Evolutionary conservation across 2,329 filamentous ascomycete species (phyloP), one percentile per base, ranked within the genome.

Genomic region (Sphaceloma murrayae): DNA sequence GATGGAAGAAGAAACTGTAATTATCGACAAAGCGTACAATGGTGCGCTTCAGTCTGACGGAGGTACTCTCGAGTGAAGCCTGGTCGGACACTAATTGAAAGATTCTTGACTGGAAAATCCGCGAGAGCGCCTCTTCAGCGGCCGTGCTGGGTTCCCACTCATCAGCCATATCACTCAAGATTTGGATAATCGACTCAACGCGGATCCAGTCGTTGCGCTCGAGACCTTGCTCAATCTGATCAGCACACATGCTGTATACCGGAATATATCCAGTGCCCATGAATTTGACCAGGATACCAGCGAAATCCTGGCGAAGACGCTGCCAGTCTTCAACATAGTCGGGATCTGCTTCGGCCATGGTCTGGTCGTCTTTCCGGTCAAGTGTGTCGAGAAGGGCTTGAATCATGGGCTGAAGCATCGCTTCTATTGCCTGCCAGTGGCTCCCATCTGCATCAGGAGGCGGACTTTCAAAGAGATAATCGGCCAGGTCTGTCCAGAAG

Each of bases 401-500:
- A 52, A 78, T 73, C 14, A 85, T 67, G 46, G 79, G 70, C 5
- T 67, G 62, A 39, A 77, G 69, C 2, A 80, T 78, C 5, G 67
- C 60, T 5, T 67, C 62, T 38, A 80, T 69, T 79, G 80, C 85
- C 5, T 62, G 57, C 3, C 63, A 62, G 17, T 54, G 60, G 0
- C 55, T 48, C 46, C 71, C 67, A n/a, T 68, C 67, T 1, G 72
- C 70, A 48, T 70, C 75, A 34, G 73, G 63, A 7, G 24, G 22
- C 7, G 67, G 56, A 78, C 82, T 48, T 70, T 74, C 67, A 78
- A 67, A 69, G 9, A 75, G 74, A 42, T 58, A 56, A 61, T 87
- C 84, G 4, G 84, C 75, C 57, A 80, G 86, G 1, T 76, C 79
- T 13, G 76, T 80, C 85, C 85, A 91, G 58, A 91, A 89, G 54